These are phyloP conservation scores for Teunomyces stri DNA, from an alignment of 805 yeast genomes.

Conservation along the genomic window DNA sequence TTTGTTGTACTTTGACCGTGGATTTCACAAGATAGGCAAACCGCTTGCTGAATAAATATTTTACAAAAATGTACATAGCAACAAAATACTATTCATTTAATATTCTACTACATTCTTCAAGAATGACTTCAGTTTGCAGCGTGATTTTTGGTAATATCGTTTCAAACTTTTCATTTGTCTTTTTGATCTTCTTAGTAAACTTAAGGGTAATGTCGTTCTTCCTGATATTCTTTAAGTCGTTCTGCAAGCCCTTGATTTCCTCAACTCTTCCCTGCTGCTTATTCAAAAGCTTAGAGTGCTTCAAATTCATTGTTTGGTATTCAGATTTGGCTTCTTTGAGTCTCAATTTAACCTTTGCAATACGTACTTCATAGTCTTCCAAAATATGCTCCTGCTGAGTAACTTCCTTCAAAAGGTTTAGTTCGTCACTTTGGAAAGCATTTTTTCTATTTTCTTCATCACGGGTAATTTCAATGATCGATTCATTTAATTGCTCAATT, in stretches of 20 bases:
- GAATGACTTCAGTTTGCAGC: constrained; percentile 11
- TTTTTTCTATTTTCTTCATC: constrained; percentile 11
- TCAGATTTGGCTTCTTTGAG: constrained; percentile 25
- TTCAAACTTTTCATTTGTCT: constrained; percentile 35
- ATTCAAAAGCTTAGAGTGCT: constrained; percentile 22
- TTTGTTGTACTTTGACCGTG: constrained; percentile 59
- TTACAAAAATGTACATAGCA: background rate
- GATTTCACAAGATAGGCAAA: constrained; percentile 48
- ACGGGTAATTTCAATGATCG: constrained; percentile 13
- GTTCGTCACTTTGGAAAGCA: constrained; percentile 18
- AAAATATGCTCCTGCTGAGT: constrained; percentile 20
- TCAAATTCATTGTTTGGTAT: constrained; percentile 16
- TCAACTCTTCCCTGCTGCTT: constrained; percentile 24
- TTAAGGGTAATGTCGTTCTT: constrained; percentile 24
- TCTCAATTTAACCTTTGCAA: constrained; percentile 18
- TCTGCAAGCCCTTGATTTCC: constrained; percentile 23
- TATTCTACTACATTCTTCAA: constrained; percentile 8
- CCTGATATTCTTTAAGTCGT: constrained; percentile 26
- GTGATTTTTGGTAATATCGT: constrained; percentile 31
- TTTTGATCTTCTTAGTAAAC: constrained; percentile 18
- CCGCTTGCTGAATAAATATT: constrained; percentile 18
- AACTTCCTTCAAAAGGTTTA: constrained; percentile 19
- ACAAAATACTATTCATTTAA: constrained; percentile 6
- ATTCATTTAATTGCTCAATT: constrained; percentile 21
- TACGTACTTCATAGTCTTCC: constrained; percentile 21